These are phyloP conservation scores for Sonneratia caseolaris DNA, from an alignment of 345 rosid genomes.

Conservation along the genomic window DNA sequence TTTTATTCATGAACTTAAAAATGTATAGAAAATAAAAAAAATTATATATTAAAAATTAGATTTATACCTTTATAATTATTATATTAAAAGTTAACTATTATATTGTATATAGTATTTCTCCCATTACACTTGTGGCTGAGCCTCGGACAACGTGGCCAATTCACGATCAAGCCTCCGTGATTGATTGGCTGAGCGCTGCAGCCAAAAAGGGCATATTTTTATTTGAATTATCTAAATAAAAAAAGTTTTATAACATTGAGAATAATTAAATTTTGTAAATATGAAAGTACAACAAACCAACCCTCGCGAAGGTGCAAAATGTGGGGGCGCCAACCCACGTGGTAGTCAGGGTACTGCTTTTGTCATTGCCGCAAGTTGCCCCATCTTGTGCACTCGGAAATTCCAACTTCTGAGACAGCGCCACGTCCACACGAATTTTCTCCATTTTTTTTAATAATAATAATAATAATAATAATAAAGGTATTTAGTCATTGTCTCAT, in stretches of 20 bases:
- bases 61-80: no score
- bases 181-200: neutral
- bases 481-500: neutral
- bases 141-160: neutral
- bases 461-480: neutral
- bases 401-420: slow-evolving; percentile 8
- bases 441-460: neutral
- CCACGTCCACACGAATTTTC: slow-evolving; percentile 18
- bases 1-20: no score
- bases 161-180: neutral
- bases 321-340: neutral
- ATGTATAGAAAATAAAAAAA: no score
- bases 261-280: no score
- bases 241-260: no score
- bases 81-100: no score
- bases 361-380: neutral
- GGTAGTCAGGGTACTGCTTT: neutral
- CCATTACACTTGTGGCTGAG: neutral
- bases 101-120: no score
- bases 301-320: neutral
- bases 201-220: no score
- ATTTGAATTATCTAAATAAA: no score
- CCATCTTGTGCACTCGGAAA: slow-evolving; percentile 2
- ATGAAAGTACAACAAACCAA: neutral
- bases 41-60: no score